Base-by-base conservation (phyloP, 495 filamentous ascomycete species). In the Aspergillus campestris region DNA sequence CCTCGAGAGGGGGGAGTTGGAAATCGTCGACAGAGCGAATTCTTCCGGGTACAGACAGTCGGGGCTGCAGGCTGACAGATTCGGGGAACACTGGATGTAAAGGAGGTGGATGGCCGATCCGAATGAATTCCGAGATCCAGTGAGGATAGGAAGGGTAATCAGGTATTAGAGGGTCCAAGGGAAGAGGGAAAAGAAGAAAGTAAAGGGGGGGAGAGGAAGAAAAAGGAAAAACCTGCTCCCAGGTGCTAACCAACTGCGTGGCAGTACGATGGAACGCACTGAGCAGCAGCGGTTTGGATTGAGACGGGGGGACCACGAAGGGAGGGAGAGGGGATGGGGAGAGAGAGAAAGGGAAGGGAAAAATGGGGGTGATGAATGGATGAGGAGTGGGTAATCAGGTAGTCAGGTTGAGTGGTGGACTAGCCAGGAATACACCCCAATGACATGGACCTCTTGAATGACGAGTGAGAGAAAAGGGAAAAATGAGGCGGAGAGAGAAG, bases 241-340 rank as follows among this genome's bases (percentile, higher is more conserved):
- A 36, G 48, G 49, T 47, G 51, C 51, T 53, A 29, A 52, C 51
- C 60, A 58, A 59, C 52, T 57, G 61, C 56, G 48, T 56, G 50
- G 53, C 57, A 56, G 58, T 56, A 59, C 49, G 51, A 47, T 37
- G 34, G 40, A 54, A 47, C 48, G 51, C 53, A 54, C 47, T 38
- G 47, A 38, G 55, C 48, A 44, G 36, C 48, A 50, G 50, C 42
- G 40, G 45, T 51, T 41, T 38, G 44, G 40, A 37, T 31, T 38
- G n/a, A 47, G 36, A 44, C 43, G 40, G 39, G 24, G 34, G 40
- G 42, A 41, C 18, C 24, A 37, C 31, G 18, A 42, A 40, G 42
- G 40, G 47, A 60, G 40, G 52, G 47, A 64, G 42, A 50, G 57
- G 18, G 49, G 31, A 42, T 51, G 33, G 31, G 12, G 31, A 40